Evolutionary conservation across 1,284 basidiomycete genomes (phyloP), one percentile per base, ranked within the genome.

Genomic region (Ceratobasidium sp.): DNA sequence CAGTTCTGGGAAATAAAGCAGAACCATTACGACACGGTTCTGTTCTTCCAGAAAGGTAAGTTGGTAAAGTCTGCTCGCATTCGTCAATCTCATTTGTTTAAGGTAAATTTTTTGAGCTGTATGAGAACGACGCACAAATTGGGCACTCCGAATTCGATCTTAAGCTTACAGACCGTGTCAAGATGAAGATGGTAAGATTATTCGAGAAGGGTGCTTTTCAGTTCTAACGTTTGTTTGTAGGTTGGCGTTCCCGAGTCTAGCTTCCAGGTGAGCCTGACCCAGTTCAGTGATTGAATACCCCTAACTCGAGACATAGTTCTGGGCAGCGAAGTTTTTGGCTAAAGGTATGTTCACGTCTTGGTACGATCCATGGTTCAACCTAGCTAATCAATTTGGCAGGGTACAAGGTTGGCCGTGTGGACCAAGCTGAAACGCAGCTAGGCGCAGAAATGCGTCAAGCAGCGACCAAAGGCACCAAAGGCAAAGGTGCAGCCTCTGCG

Each of bases 1-100:
- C 81, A 96, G 91, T 98, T 98, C 84, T 98, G 96, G 96, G 94
- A 96, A 88, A 98, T 98, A 87, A 98, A 98, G 84, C 95, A 96
- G 85, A 93, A 96, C 82, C 96, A 97, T 83, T 96, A 91, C 83
- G 96, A 97, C 85, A 97, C 95, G 6, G 93, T 92, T 23, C 86
- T 99, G 57, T 99, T 99, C 88, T 99, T 99, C 87, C 97, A 99
- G 85, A 98, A 95, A 92, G 91, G 96, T 96, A 91, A 87, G 86
- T 84, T 86, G 84, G 78, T 79, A 84, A 81, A 77, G 78, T 83
- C 59, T 66, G 64, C 26, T 75, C 61, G 7, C 26, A 77, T 61
- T 73, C 57, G 62, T 28, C 65, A 56, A 20, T 50, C 65, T 40
- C n/a, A 77, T 69, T 70, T 40, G 17, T 64, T 56, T 73, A 61